phyloP scores from a whole-genome alignment of 352 stramenopile species.

The Pythium phragmitis region DNA sequence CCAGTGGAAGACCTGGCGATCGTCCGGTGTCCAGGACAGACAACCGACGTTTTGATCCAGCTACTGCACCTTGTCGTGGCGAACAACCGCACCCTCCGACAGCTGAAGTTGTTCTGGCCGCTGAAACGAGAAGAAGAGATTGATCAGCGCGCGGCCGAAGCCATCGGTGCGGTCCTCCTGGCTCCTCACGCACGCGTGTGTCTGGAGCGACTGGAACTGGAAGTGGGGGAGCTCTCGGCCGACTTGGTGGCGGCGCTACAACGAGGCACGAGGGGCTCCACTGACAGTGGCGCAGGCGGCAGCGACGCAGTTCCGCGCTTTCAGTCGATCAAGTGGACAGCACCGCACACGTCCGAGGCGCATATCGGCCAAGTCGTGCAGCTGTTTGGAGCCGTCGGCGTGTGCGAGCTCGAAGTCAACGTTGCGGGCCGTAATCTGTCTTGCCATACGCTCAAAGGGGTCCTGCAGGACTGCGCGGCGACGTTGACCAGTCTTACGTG shows the following conservation, averaged over 20 bases:
- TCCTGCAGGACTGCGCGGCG: slow-evolving; percentile 11
- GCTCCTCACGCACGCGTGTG: not conserved
- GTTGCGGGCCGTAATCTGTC: not conserved
- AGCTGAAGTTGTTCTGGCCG: not conserved
- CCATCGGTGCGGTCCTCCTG: slow-evolving; percentile 7
- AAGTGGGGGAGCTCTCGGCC: slow-evolving; percentile 6
- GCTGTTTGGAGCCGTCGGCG: slow-evolving; percentile 15
- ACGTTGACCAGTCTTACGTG: slow-evolving; percentile 8
- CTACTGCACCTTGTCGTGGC: not conserved
- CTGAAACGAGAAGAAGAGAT: slow-evolving; percentile 1
- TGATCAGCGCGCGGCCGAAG: slow-evolving; percentile 1
- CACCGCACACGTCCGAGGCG: slow-evolving; percentile 1
- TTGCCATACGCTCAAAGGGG: slow-evolving; percentile 1
- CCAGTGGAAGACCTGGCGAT: not conserved
- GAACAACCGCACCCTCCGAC: not conserved
- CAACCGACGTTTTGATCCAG: not conserved
- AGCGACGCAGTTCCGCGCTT: not conserved
- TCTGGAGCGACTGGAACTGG: slow-evolving; percentile 10
- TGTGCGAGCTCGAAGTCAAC: slow-evolving; percentile 15
- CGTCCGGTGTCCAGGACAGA: not conserved
- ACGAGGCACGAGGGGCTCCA: not conserved
- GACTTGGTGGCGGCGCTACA: slow-evolving; percentile 14
- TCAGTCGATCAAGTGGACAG: slow-evolving; percentile 13
- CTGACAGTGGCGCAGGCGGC: not conserved
- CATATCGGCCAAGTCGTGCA: slow-evolving; percentile 5